Evolutionary conservation across 2,329 filamentous ascomycete species (phyloP).

Genomic region (Alternaria alternata): DNA sequence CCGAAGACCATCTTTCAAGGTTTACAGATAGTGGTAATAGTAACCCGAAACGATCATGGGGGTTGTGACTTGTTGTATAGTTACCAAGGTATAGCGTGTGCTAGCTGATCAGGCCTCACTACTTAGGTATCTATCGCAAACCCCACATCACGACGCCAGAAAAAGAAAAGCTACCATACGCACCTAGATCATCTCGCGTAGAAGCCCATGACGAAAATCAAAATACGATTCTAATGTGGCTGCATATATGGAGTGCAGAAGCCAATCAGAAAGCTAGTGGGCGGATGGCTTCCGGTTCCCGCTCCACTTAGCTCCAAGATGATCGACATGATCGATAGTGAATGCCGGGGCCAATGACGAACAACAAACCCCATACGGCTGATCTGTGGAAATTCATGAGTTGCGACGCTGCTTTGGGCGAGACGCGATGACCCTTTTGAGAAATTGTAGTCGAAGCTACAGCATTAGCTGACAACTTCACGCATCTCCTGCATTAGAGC

Average conservation of each 20-base stretch:
- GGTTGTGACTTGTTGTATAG: neutral
- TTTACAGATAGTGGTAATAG: neutral
- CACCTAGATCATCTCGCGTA: neutral
- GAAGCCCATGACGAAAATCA: slow-evolving; percentile 13
- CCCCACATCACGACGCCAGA: neutral
- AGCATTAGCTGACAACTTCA: slow-evolving; percentile 7
- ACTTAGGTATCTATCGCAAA: neutral
- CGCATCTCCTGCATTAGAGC: slow-evolving; percentile 11
- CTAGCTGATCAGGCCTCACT: neutral
- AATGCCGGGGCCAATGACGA: slow-evolving; percentile 23
- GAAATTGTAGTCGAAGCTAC: slow-evolving; percentile 10
- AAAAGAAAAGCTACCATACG: neutral
- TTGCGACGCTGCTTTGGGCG: slow-evolving; percentile 14
- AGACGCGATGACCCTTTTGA: slow-evolving; percentile 5
- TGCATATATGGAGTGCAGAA: slow-evolving; percentile 5
- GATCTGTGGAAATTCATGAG: slow-evolving; percentile 3
- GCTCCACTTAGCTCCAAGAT: slow-evolving; percentile 15
- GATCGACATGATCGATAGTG: slow-evolving; percentile 27
- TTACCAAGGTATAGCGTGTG: neutral
- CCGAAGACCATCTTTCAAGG: slow-evolving; percentile 23
- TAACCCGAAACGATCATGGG: neutral
- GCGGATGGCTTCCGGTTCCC: slow-evolving; percentile 4
- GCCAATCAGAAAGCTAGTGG: slow-evolving; percentile 5
- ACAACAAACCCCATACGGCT: slow-evolving; percentile 15
- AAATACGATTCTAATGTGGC: slow-evolving; percentile 15